These are phyloP conservation scores for Mucor piriformis DNA, from an alignment of 371 early-diverging fungal species.

Conservation along the genomic window DNA sequence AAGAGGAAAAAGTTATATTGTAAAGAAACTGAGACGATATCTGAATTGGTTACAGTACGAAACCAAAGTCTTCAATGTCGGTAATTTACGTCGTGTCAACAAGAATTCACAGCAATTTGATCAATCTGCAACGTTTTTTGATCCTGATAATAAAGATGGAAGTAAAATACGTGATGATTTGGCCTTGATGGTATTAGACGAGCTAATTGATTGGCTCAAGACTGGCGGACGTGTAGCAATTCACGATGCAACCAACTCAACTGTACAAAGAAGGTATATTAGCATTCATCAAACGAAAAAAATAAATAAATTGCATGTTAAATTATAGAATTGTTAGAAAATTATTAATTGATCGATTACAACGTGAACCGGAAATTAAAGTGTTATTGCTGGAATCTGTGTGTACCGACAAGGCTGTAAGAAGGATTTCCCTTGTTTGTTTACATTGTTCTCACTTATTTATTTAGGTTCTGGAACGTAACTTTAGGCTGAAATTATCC, in stretches of 20 bases:
- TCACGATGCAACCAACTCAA: constrained; percentile 91
- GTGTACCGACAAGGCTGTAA: constrained; percentile 67
- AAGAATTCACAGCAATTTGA: constrained; percentile 44
- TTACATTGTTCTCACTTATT: too few species aligned
- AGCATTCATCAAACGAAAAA: neutral
- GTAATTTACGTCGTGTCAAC: constrained; percentile 74
- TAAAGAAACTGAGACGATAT: constrained; percentile 84
- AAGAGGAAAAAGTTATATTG: constrained; percentile 88
- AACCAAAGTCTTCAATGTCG: constrained; percentile 85
- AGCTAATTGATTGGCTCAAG: constrained; percentile 77
- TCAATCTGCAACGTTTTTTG: constrained; percentile 72
- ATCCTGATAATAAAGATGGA: constrained; percentile 76
- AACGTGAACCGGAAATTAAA: constrained; percentile 57
- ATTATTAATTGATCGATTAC: constrained; percentile 64
- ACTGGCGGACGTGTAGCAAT: constrained; percentile 77
- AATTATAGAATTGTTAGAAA: constrained; percentile 32
- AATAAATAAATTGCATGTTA: neutral
- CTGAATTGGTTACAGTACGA: constrained; percentile 71
- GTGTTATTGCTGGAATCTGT: constrained; percentile 72
- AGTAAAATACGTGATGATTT: constrained; percentile 70
- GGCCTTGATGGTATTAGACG: constrained; percentile 82
- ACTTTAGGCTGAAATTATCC: constrained; percentile 79
- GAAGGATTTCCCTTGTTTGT: constrained; percentile 1
- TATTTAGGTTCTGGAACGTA: constrained; percentile 64
- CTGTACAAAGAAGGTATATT: constrained; percentile 65